Conservation (phyloP, 805 yeast species). For the Brettanomyces bruxellensis region DNA sequence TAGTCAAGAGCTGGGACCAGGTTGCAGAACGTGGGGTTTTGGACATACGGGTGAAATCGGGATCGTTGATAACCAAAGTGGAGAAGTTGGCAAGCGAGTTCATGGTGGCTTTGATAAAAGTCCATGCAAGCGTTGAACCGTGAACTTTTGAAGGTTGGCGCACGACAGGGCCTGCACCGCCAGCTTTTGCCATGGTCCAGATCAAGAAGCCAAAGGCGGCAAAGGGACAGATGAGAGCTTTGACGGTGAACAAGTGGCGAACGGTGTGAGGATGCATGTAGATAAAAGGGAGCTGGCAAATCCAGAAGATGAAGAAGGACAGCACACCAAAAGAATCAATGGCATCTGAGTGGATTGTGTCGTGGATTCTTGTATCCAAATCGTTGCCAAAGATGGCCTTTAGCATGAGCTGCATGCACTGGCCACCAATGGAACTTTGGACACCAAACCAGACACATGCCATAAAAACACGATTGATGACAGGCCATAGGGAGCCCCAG, state of each 20-base stretch:
- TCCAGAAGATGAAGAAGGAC: conserved; percentile 76
- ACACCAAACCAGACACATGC: conserved; percentile 75
- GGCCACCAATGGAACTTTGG: conserved; percentile 78
- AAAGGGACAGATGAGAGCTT: conserved; percentile 68
- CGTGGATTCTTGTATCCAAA: conserved; percentile 52
- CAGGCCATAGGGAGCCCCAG: conserved; percentile 83
- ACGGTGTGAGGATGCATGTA: conserved; percentile 77
- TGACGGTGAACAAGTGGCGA: conserved; percentile 76
- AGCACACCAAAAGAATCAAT: conserved; percentile 67
- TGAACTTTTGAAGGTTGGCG: conserved; percentile 41
- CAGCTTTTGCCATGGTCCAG: conserved; percentile 77
- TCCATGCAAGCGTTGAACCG: conserved; percentile 72
- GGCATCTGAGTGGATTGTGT: conserved; percentile 35
- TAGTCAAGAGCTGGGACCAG: conserved; percentile 53
- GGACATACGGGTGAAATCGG: conserved; percentile 84
- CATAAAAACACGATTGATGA: conserved; percentile 81
- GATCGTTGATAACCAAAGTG: conserved; percentile 76
- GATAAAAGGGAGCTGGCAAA: conserved; percentile 68
- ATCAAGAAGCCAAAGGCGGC: conserved; percentile 78
- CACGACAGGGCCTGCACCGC: conserved; percentile 69
- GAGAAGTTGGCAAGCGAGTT: conserved; percentile 80
- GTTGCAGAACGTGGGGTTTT: conserved; percentile 41
- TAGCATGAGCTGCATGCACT: conserved; percentile 75
- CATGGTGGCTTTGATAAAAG: conserved; percentile 69
- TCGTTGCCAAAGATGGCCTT: conserved; percentile 65